Percentiles rank a stretch among this genome's conserved stretches.
Evolutionary conservation across 106 monocot genomes (phyloP).

Genomic region (Dendrobium huoshanense): DNA sequence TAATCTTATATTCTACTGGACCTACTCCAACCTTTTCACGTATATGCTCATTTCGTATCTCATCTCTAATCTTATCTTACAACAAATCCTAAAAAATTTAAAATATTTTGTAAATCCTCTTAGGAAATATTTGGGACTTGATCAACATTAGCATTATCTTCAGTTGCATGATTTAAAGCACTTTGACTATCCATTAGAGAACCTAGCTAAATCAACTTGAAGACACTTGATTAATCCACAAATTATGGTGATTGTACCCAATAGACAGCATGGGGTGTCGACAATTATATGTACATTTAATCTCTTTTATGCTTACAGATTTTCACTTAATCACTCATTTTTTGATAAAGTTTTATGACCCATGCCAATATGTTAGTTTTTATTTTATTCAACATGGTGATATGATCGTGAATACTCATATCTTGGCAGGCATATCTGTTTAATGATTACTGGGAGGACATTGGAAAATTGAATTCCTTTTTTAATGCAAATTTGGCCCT

Average conservation of each 20-base stretch:
- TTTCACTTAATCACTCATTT: not conserved
- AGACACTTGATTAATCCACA: not conserved
- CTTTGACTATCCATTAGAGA: not conserved
- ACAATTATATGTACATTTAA: not conserved
- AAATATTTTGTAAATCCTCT: not conserved
- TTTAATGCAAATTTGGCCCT: constrained; percentile 90
- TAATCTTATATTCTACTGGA: no score
- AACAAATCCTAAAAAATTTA: not conserved
- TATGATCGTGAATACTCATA: not conserved
- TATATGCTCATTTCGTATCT: no score
- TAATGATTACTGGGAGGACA: constrained; percentile 92
- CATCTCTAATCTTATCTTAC: not conserved
- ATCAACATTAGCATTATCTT: not conserved
- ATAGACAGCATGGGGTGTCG: not conserved
- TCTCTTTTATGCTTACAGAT: not conserved
- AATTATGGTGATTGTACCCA: not conserved
- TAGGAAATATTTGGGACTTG: not conserved
- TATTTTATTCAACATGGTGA: not conserved
- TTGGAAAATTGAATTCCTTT: constrained; percentile 83
- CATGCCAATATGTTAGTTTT: not conserved
- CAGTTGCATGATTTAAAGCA: not conserved
- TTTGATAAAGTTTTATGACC: not conserved
- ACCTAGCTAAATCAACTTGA: not conserved
- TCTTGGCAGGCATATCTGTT: constrained; percentile 72
- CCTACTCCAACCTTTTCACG: no score